phyloP scores from a whole-genome alignment of 2,329 filamentous ascomycete genomes.

The Endocalyx cinctus region DNA sequence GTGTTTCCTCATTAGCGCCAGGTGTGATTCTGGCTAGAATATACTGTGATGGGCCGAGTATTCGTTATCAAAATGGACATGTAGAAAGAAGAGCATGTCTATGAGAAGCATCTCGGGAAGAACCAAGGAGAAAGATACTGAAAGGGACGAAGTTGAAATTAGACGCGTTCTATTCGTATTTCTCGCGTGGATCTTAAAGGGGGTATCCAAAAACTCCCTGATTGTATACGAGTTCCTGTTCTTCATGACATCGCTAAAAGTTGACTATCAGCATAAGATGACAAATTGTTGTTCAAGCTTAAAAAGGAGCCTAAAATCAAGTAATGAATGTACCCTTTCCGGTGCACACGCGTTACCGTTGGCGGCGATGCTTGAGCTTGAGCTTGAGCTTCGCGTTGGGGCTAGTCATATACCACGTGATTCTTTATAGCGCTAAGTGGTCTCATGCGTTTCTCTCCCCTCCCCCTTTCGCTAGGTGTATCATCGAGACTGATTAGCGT shows the following conservation, averaged over 20 bases:
- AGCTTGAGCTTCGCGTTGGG: conserved; percentile 10
- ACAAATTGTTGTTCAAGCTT: conserved; percentile 2
- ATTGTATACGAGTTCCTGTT: conserved; percentile 26
- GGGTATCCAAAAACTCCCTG: conserved; percentile 28
- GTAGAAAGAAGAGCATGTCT: conserved; percentile 35
- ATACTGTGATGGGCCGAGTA: conserved; percentile 51
- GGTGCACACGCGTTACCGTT: no score
- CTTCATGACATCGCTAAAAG: conserved; percentile 25
- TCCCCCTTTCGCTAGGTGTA: conserved; percentile 37
- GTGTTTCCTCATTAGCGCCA: conserved; percentile 27
- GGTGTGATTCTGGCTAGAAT: conserved; percentile 35
- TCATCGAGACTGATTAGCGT: conserved; percentile 34
- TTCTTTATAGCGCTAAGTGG: conserved; percentile 27
- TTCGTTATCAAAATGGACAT: conserved; percentile 44
- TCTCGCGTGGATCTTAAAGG: conserved; percentile 25
- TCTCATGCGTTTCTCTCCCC: conserved; percentile 35
- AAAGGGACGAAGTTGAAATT: conserved; percentile 29
- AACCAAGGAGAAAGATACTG: conserved; percentile 17
- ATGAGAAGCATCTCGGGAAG: conserved; percentile 15
- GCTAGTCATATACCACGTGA: conserved; percentile 21
- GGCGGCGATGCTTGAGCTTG: conserved; percentile 3
- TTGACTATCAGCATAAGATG: conserved; percentile 3
- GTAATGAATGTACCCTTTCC: no score
- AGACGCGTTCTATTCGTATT: conserved; percentile 25
- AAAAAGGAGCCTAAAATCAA: no score